These are phyloP conservation scores for Vinca minor DNA, from an alignment of 257 asterid genomes.

Conservation along the genomic window DNA sequence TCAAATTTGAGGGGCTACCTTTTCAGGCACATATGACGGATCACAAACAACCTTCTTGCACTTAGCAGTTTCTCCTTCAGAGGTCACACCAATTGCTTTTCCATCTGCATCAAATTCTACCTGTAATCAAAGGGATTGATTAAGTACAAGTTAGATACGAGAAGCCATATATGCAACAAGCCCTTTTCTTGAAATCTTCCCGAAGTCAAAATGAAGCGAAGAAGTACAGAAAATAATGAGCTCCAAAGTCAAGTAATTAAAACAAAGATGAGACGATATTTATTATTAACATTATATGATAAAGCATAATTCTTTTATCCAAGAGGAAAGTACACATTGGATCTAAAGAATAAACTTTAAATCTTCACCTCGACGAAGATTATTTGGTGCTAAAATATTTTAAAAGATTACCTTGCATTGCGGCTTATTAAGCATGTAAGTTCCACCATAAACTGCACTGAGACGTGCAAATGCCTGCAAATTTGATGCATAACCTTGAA, in stretches of 20 bases:
- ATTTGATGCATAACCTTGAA: not conserved
- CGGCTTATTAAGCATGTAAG: constrained; percentile 97
- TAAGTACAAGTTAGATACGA: not conserved
- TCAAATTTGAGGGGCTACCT: constrained; percentile 33
- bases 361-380: not conserved
- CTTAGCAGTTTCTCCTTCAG: constrained; percentile 98
- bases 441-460: constrained; percentile 99
- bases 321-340: not conserved
- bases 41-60: constrained; percentile 96
- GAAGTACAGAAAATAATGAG: not conserved
- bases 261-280: constrained; percentile 4
- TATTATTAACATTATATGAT: not conserved
- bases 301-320: not conserved
- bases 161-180: too few relatives aligned
- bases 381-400: not conserved
- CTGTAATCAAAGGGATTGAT: constrained; percentile 25
- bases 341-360: not conserved
- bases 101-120: constrained; percentile 82
- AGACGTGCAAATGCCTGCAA: constrained; percentile 96
- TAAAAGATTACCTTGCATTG: constrained; percentile 59
- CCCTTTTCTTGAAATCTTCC: not conserved
- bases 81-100: constrained; percentile 75
- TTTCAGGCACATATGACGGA: constrained; percentile 80
- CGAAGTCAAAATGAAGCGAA: not conserved
- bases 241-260: not conserved